phyloP scores from a whole-genome alignment of 768 basidiomycete species.

The Suillus alpinus region DNA sequence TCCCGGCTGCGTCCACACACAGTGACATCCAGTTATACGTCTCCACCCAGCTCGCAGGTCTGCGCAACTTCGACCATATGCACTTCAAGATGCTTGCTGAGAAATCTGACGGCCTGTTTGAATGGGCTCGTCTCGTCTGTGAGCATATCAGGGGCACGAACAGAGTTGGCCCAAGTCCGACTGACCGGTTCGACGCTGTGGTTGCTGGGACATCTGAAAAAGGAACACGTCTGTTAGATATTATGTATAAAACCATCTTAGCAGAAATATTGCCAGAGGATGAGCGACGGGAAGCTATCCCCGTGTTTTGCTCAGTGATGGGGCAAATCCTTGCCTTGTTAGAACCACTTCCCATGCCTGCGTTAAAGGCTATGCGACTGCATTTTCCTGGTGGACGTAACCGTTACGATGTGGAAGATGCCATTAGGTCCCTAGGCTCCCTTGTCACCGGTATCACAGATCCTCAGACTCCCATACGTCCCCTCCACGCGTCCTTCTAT shows the following conservation, averaged over 20 bases:
- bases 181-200: neutral
- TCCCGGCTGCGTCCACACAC: slow-evolving; percentile 1
- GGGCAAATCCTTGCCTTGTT: neutral
- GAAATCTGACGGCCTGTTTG: slow-evolving; percentile 6
- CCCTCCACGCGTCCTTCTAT: slow-evolving; percentile 25
- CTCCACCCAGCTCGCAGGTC: neutral
- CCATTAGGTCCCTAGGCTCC: neutral
- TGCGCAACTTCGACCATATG: neutral
- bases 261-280: slow-evolving; percentile 1
- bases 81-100: neutral
- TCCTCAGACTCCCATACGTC: slow-evolving; percentile 6
- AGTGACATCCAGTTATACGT: slow-evolving; percentile 3
- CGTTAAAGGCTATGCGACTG: neutral
- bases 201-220: neutral
- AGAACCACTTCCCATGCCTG: slow-evolving; percentile 2
- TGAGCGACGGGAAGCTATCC: neutral
- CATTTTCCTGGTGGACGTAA: neutral
- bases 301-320: slow-evolving; percentile 2
- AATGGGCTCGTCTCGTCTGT: slow-evolving; percentile 9
- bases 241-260: slow-evolving; percentile 1
- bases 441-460: neutral
- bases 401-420: neutral
- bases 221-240: slow-evolving; percentile 3
- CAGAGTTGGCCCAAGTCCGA: neutral
- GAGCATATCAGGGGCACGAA: slow-evolving; percentile 5